Evolutionary conservation across 1,284 basidiomycete genomes (phyloP).

Genomic region (Athelia sp.): DNA sequence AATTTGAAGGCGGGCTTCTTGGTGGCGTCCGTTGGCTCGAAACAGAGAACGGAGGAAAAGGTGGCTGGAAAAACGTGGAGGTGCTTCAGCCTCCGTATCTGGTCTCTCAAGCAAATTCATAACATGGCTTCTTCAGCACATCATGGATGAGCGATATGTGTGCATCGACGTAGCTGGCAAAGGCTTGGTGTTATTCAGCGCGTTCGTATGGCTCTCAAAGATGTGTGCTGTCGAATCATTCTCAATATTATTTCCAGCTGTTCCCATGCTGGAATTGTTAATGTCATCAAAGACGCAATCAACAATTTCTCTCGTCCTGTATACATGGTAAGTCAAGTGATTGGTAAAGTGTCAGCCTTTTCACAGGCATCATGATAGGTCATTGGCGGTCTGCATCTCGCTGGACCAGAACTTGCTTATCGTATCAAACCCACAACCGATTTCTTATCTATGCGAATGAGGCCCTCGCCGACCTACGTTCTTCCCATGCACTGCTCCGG

Average conservation of each 20-base stretch:
- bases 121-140: constrained; percentile 39
- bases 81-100: constrained; percentile 26
- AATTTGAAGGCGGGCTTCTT: constrained; percentile 63
- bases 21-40: constrained; percentile 65
- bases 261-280: constrained; percentile 81
- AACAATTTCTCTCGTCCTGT: constrained; percentile 60
- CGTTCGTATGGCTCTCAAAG: constrained; percentile 39
- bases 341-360: background rate
- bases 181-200: constrained; percentile 77
- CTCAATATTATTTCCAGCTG: constrained; percentile 39
- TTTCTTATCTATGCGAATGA: constrained; percentile 56
- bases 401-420: constrained; percentile 52
- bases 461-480: constrained; percentile 63
- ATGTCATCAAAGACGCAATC: constrained; percentile 69
- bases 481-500: constrained; percentile 84
- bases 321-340: constrained; percentile 51
- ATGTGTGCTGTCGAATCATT: background rate
- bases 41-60: constrained; percentile 30
- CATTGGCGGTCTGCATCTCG: constrained; percentile 78
- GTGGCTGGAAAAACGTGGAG: constrained; percentile 55
- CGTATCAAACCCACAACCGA: constrained; percentile 68
- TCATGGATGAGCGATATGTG: constrained; percentile 80
- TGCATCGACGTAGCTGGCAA: constrained; percentile 74
- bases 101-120: background rate
- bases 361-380: constrained; percentile 38